Percentiles rank a stretch among this genome's conserved stretches.
phyloP scores from a whole-genome alignment of 805 yeast genomes.

The Teunomyces pallodes region DNA sequence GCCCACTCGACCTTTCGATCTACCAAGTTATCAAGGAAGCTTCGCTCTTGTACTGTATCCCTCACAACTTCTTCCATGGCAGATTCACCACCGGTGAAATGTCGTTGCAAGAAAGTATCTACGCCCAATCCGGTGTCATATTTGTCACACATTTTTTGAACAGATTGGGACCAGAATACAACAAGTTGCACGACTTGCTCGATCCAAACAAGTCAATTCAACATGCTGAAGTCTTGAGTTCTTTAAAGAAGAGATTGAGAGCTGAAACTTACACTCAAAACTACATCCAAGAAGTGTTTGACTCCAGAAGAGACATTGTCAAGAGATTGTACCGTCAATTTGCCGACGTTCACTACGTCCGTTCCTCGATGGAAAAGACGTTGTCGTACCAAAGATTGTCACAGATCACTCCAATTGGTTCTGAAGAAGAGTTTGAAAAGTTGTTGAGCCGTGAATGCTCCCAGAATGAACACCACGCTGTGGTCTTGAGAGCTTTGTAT shows the following conservation, averaged over 20 bases:
- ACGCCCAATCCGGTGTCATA: conserved; percentile 90
- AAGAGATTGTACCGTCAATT: conserved; percentile 85
- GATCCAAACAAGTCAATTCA: conserved; percentile 59
- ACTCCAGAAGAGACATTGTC: conserved; percentile 65
- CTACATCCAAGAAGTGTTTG: conserved; percentile 74
- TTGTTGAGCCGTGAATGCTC: conserved; percentile 67
- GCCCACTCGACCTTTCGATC: conserved; percentile 69
- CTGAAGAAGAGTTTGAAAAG: conserved; percentile 71
- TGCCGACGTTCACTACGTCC: conserved; percentile 85
- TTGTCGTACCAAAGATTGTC: conserved; percentile 82
- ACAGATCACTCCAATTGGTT: conserved; percentile 70
- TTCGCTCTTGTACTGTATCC: conserved; percentile 85
- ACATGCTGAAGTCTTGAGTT: conserved; percentile 71
- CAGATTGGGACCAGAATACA: conserved; percentile 88
- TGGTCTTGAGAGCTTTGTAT: conserved; percentile 79
- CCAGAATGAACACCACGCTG: conserved; percentile 74
- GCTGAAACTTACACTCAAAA: conserved; percentile 90
- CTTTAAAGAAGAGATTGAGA: conserved; percentile 84
- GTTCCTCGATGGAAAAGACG: conserved; percentile 68
- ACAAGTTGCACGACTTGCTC: conserved; percentile 61
- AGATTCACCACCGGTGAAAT: conserved; percentile 71
- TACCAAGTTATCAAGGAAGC: conserved; percentile 93
- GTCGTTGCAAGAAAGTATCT: conserved; percentile 90
- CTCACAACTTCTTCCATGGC: conserved; percentile 76
- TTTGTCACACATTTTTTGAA: conserved; percentile 94